phyloP scores from a whole-genome alignment of 2,329 filamentous ascomycete species.

The Xylaria sp. region DNA sequence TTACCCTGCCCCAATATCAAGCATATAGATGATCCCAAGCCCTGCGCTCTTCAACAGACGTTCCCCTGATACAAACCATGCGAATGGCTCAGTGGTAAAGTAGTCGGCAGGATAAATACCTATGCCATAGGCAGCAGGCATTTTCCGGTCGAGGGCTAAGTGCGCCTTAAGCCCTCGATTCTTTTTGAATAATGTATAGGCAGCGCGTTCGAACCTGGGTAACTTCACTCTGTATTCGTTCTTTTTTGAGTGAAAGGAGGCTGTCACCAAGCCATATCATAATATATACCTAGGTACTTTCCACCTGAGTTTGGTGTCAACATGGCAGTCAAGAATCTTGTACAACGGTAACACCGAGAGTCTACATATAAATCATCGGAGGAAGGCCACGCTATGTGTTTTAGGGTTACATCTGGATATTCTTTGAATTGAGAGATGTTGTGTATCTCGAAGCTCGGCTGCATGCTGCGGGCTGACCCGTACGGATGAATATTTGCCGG shows the following conservation, averaged over 20 bases:
- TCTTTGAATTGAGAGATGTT: neutral
- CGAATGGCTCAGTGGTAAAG: neutral
- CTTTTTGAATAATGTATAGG: neutral
- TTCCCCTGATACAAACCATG: no score
- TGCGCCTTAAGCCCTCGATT: no score
- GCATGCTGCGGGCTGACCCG: neutral
- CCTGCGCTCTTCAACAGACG: no score
- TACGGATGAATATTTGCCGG: neutral
- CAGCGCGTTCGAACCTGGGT: neutral
- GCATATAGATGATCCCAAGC: no score
- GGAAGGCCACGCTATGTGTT: neutral
- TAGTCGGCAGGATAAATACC: neutral
- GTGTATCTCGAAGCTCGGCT: neutral
- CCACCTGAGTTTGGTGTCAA: neutral
- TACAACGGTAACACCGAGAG: neutral
- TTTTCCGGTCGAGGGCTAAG: neutral
- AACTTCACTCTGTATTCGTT: neutral
- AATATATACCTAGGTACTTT: no score
- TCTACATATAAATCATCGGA: neutral
- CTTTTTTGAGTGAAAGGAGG: neutral
- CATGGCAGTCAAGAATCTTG: neutral
- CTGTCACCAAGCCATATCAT: neutral
- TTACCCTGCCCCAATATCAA: no score
- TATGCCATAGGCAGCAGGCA: constrained; percentile 1
- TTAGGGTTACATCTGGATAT: neutral